phyloP scores from a whole-genome alignment of 257 asterid species.

The Solanum chmielewskii region DNA sequence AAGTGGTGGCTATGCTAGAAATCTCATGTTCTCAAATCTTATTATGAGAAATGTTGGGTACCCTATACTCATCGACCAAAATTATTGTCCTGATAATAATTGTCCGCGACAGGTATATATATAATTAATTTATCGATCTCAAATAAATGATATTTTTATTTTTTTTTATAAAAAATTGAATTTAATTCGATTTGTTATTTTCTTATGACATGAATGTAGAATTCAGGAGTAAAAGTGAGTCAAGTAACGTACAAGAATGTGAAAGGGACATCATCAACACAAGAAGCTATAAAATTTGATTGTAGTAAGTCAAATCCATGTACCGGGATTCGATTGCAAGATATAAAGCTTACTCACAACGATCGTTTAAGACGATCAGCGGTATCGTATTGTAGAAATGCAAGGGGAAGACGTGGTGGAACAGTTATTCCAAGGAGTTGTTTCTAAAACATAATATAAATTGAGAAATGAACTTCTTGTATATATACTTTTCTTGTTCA shows the following conservation, averaged over 20 bases:
- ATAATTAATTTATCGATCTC: too few species aligned
- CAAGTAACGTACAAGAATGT: conserved; percentile 45
- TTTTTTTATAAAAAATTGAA: neutral
- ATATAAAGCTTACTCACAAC: conserved; percentile 36
- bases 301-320: conserved; percentile 63
- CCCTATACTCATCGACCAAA: conserved; percentile 1
- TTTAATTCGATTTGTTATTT: neutral
- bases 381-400: neutral
- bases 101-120: neutral
- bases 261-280: conserved; percentile 53
- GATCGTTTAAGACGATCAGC: neutral
- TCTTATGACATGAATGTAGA: conserved; percentile 8
- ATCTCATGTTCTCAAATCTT: neutral
- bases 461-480: neutral
- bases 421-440: neutral
- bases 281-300: conserved; percentile 38
- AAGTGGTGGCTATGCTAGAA: conserved; percentile 4
- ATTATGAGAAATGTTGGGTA: neutral
- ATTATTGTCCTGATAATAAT: neutral
- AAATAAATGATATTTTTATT: neutral
- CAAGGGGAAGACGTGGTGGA: neutral
- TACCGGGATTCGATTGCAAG: conserved; percentile 25
- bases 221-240: conserved; percentile 48
- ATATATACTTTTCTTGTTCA: neutral
- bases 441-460: neutral